A percentile compares a stretch with the other conserved stretches of the same genome.
phyloP scores from a whole-genome alignment of 768 basidiomycete genomes.

The Russula lepida region DNA sequence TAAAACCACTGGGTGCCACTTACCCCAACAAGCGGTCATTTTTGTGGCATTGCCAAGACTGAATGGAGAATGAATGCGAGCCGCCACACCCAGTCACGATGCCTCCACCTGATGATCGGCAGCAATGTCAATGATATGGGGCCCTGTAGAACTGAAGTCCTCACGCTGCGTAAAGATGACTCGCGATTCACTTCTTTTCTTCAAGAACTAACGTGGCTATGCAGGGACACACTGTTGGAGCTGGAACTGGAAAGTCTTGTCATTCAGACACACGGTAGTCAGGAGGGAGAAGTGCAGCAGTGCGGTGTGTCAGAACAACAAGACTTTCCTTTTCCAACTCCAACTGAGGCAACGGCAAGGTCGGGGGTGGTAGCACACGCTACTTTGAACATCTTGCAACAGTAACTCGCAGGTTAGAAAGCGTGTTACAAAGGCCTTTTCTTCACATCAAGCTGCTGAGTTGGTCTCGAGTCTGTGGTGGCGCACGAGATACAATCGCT shows the following conservation, averaged over 20 bases:
- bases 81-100: neutral
- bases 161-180: neutral
- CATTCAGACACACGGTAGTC: too few species aligned
- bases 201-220: neutral
- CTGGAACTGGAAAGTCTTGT: too few species aligned
- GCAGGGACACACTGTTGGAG: too few species aligned
- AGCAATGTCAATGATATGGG: neutral
- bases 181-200: neutral
- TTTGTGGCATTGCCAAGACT: neutral
- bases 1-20: neutral
- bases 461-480: neutral
- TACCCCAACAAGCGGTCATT: neutral
- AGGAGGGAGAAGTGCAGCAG: neutral
- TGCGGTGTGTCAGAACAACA: neutral
- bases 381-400: neutral
- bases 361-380: neutral
- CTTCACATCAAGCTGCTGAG: neutral
- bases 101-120: neutral
- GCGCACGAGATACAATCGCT: neutral
- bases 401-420: neutral
- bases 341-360: neutral
- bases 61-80: neutral
- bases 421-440: neutral
- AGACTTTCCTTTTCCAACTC: neutral
- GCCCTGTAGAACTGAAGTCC: neutral